phyloP scores from a whole-genome alignment of 257 asterid genomes.

The Anisodus tanguticus region DNA sequence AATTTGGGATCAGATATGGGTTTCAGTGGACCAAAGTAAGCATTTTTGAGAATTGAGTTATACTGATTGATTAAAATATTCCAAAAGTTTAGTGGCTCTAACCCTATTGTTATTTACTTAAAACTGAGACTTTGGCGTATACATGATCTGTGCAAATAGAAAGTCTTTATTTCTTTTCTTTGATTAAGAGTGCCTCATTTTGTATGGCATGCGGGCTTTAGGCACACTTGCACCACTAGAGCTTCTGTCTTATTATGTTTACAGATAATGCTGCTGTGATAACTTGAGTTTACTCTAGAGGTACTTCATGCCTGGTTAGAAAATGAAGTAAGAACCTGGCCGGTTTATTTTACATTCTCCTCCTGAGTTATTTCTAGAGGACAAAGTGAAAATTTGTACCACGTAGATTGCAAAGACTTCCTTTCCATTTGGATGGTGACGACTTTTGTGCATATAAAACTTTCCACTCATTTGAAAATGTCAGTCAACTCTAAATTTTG shows the following conservation, averaged over 20 bases:
- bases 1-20: constrained; percentile 65
- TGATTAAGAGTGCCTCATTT: background rate
- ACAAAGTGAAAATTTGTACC: background rate
- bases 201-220: background rate
- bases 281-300: background rate
- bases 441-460: background rate
- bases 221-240: constrained; percentile 6
- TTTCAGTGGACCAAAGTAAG: constrained; percentile 79
- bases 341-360: background rate
- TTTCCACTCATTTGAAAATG: background rate
- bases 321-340: constrained; percentile 7
- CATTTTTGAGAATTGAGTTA: constrained; percentile 33
- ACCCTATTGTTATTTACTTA: constrained; percentile 9
- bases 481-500: background rate
- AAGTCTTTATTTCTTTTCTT: constrained; percentile 3
- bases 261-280: background rate
- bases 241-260: constrained; percentile 14
- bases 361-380: constrained; percentile 4
- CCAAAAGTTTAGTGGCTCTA: background rate
- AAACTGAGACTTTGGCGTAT: background rate
- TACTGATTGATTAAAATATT: background rate
- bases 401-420: background rate
- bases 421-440: constrained; percentile 6
- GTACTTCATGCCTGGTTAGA: constrained; percentile 1
- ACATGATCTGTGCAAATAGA: background rate